Base-by-base conservation (phyloP, 1,284 basidiomycete genomes). In the Puccinia polysora region DNA sequence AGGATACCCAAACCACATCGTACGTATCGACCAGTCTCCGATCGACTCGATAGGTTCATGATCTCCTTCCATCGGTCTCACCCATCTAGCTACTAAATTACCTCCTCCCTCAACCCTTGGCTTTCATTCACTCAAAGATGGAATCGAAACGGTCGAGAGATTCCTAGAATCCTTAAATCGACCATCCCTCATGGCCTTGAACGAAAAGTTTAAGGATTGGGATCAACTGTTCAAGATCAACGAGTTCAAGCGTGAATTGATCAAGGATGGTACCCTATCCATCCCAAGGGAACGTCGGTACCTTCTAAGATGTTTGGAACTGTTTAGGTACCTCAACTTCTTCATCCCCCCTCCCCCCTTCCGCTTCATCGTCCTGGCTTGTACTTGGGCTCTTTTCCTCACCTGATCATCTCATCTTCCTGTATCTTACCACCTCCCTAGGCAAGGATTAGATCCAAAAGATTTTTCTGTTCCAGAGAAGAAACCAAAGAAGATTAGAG, bases 1-100 rank as follows among this genome's bases (percentile, higher is more conserved):
- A 53, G 64, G 18, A 65, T 65, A 23, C 53, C 65, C n/a, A 68
- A 59, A 40, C 55, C 65, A 58, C 65, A 58, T 58, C 65, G 65
- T 58, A 32, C 34, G 65, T 1, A n/a, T n/a, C 15, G 10, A 53
- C 10, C 10, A 20, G 5, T 25, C 32, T n/a, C n/a, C n/a, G n/a
- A n/a, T n/a, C n/a, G n/a, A n/a, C n/a, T n/a, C n/a, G n/a, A n/a
- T n/a, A n/a, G n/a, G n/a, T 23, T 55, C 25, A 20, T 25, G 15
- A 4, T 23, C 15, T 55, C 52, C n/a, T 45, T 45, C n/a, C n/a
- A n/a, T 10, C 10, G 40, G 40, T 45, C n/a, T 45, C 40, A 10
- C n/a, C 10, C 10, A 45, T 10, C n/a, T 45, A n/a, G n/a, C n/a
- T n/a, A 45, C 10, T 45, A 45, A 45, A 45, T 45, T 45, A 45